These are phyloP conservation scores for fission yeast (Schizosaccharomyces pombe) DNA, from an alignment of 805 yeast genomes.

Conservation along the genomic window DNA sequence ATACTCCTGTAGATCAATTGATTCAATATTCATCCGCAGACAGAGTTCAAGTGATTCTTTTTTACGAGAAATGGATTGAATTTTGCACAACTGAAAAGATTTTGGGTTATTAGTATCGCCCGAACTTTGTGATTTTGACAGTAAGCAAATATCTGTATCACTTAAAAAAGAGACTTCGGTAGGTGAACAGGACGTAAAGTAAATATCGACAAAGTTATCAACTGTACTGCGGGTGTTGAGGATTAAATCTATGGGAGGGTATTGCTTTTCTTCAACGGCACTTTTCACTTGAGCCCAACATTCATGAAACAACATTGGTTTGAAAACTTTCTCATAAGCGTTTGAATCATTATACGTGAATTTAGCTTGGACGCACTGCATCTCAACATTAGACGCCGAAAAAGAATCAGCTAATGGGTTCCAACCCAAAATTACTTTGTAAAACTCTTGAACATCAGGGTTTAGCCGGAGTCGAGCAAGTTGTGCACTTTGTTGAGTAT, in stretches of 20 bases:
- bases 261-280: constrained; percentile 34
- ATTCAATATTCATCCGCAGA: constrained; percentile 32
- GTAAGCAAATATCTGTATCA: constrained; percentile 45
- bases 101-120: constrained; percentile 6
- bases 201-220: constrained; percentile 72
- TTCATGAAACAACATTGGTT: constrained; percentile 65
- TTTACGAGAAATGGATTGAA: constrained; percentile 37
- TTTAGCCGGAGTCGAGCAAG: not conserved
- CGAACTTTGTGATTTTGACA: constrained; percentile 1
- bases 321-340: constrained; percentile 46
- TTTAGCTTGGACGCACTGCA: too few species aligned
- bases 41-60: constrained; percentile 52
- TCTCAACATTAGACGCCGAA: too few species aligned
- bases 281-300: constrained; percentile 79
- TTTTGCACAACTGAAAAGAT: constrained; percentile 52
- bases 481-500: not conserved
- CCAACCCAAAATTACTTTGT: not conserved
- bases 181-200: constrained; percentile 35
- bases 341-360: too few species aligned
- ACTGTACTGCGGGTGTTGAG: constrained; percentile 64
- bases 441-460: not conserved
- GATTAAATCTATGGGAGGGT: constrained; percentile 27
- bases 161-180: constrained; percentile 30
- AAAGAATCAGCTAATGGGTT: not conserved
- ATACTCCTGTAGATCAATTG: constrained; percentile 27